Evolutionary conservation across 257 asterid species (phyloP).

Genomic region (Nicotiana obtusifolia): DNA sequence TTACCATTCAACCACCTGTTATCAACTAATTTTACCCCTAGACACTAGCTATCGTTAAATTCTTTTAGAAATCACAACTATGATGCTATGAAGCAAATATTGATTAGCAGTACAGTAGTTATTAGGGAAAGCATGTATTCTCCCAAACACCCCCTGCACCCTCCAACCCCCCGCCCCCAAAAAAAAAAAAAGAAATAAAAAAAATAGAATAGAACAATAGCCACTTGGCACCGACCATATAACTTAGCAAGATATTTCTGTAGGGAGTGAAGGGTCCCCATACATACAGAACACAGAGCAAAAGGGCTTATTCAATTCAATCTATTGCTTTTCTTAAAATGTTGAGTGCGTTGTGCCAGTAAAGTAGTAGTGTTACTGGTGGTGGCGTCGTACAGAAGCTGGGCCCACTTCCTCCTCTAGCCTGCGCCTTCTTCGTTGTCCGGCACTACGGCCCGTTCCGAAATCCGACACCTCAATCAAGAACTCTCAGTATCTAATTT

Average conservation of each 20-base stretch:
- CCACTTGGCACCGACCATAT: slow-evolving; percentile 1
- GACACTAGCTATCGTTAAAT: too few relatives aligned
- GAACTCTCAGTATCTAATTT: neutral
- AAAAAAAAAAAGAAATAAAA: too few relatives aligned
- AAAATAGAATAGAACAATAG: neutral
- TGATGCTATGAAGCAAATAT: too few relatives aligned
- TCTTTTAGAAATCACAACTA: too few relatives aligned
- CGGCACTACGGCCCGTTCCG: neutral
- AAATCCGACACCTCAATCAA: too few relatives aligned
- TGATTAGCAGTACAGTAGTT: too few relatives aligned
- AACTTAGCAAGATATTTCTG: neutral
- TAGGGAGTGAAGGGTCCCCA: neutral
- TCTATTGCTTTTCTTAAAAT: neutral
- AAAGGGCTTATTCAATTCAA: neutral
- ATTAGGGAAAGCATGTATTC: too few relatives aligned
- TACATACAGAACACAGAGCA: neutral
- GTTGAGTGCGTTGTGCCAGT: neutral
- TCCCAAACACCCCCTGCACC: too few relatives aligned
- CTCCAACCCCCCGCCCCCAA: too few relatives aligned
- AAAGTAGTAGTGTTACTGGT: neutral
- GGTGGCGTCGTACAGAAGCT: neutral
- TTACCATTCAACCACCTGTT: too few relatives aligned
- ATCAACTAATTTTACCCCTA: too few relatives aligned
- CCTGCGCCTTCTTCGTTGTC: neutral
- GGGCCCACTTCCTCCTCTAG: neutral